Evolutionary conservation across 257 asterid species (phyloP).

Genomic region (Jasminum sambac): DNA sequence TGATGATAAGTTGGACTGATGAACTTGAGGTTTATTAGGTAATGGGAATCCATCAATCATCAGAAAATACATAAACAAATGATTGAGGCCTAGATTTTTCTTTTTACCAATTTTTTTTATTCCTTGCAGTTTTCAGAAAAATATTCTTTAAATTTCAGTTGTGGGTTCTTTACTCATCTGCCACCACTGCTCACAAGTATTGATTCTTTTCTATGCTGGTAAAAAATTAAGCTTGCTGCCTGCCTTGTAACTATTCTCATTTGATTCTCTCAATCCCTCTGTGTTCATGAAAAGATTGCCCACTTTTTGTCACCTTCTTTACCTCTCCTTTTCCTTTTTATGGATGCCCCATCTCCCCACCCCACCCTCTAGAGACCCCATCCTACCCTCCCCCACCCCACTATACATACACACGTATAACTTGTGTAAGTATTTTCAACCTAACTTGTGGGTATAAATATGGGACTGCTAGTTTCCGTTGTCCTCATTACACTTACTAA

Average conservation of each 20-base stretch:
- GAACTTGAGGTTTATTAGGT: slow-evolving; percentile 53
- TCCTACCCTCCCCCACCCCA: not conserved
- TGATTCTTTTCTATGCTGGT: slow-evolving; percentile 58
- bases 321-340: slow-evolving; percentile 61
- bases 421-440: slow-evolving; percentile 47
- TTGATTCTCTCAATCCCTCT: slow-evolving; percentile 24
- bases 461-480: slow-evolving; percentile 31
- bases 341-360: slow-evolving; percentile 47
- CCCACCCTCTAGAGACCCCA: slow-evolving; percentile 2
- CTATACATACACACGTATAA: not conserved
- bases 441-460: slow-evolving; percentile 64
- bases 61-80: slow-evolving; percentile 64
- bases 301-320: slow-evolving; percentile 60
- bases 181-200: slow-evolving; percentile 59
- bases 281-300: slow-evolving; percentile 57
- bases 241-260: slow-evolving; percentile 39
- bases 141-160: slow-evolving; percentile 56
- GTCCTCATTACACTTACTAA: slow-evolving; percentile 43
- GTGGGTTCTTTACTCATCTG: slow-evolving; percentile 50
- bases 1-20: slow-evolving; percentile 59
- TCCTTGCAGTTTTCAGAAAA: slow-evolving; percentile 58
- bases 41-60: slow-evolving; percentile 73
- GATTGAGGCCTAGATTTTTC: slow-evolving; percentile 48
- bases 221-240: slow-evolving; percentile 7
- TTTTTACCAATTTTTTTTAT: slow-evolving; percentile 35